Evolutionary conservation across 495 filamentous ascomycete species (phyloP), one percentile per base, ranked within the genome.

Genomic region (Aspergillus cavernicola): DNA sequence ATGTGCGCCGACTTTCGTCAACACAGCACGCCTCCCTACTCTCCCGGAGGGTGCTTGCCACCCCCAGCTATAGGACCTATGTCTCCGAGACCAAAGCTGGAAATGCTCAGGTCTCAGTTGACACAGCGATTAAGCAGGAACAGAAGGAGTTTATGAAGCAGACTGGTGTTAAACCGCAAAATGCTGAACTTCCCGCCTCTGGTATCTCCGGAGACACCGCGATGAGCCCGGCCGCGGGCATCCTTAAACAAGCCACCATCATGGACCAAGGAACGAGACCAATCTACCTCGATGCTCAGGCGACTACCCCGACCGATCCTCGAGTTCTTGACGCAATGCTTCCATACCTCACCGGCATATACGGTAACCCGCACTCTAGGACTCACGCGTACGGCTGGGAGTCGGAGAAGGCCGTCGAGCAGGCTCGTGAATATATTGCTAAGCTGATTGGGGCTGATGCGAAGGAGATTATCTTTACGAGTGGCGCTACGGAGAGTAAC

Each of bases 361-460:
- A 96, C 69, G 93, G 93, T 56, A 98, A 98, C 67, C 93, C 93
- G 42, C 93, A 98, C 69, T 97, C 92, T 31, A 81, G 95, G 65
- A 98, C 93, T 43, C 93, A 98, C 70, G 93, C 93, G 11, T 98
- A 98, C 71, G 93, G 93, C 43, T 98, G 93, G 93, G 93, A 98
- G 74, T 93, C 88, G 40, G 93, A 98, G 59, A 90, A 90, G 66
- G 92, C 88, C 5, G 85, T 93, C 24, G 93, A 97, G 63, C 75
- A 89, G 46, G 90, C 95, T 38, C 80, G 93, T 56, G 80, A 83
- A 58, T 78, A 97, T 61, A 79, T 97, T 53, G 93, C 93, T 7
- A 79, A 79, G 18, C 76, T 98, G 35, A 91, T 98, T 52, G 93
- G 95, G 24, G 95, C 93, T 12, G 89, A 98, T 64, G 77, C 93